A percentile compares a stretch with the other conserved stretches of the same genome.
These are phyloP conservation scores for Saprolegnia diclina DNA, from an alignment of 352 stramenopile species.

Conservation along the genomic window DNA sequence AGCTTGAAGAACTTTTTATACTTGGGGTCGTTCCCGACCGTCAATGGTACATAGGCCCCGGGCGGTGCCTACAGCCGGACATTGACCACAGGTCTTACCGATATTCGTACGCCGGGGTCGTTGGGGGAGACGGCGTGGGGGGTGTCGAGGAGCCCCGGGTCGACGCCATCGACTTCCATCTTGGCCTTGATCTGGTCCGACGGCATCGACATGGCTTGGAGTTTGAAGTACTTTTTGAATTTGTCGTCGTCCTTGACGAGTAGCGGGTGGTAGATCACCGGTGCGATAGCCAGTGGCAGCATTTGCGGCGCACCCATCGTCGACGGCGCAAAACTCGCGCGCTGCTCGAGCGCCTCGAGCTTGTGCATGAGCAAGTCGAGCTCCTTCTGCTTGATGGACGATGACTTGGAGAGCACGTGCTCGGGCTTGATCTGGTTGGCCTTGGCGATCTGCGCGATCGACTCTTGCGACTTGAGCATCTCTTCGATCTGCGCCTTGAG, in stretches of 20 bases:
- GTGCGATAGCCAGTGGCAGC: conserved; percentile 23
- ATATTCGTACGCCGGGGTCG: conserved; percentile 47
- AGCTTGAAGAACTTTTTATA: conserved; percentile 87
- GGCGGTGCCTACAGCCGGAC: conserved; percentile 44
- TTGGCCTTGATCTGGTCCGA: conserved; percentile 74
- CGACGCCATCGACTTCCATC: conserved; percentile 68
- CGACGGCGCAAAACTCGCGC: conserved; percentile 28
- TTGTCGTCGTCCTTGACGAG: conserved; percentile 64
- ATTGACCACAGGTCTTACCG: conserved; percentile 1
- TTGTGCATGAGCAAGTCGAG: conserved; percentile 74
- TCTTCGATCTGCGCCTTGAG: conserved; percentile 25
- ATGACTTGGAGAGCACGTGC: conserved; percentile 35
- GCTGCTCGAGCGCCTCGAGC: conserved; percentile 64
- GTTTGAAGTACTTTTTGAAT: conserved; percentile 79
- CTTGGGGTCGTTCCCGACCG: conserved; percentile 63
- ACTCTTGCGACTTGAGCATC: conserved; percentile 26
- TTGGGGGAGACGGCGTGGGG: conserved; percentile 70
- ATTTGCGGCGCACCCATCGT: background rate
- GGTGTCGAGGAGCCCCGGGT: conserved; percentile 53
- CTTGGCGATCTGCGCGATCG: conserved; percentile 31
- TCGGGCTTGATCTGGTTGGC: conserved; percentile 26
- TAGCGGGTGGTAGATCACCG: conserved; percentile 46
- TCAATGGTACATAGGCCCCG: conserved; percentile 60
- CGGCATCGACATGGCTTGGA: conserved; percentile 74
- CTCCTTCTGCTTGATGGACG: conserved; percentile 56